Conservation (phyloP, 495 filamentous ascomycete species). For the Aspergillus panamensis region DNA sequence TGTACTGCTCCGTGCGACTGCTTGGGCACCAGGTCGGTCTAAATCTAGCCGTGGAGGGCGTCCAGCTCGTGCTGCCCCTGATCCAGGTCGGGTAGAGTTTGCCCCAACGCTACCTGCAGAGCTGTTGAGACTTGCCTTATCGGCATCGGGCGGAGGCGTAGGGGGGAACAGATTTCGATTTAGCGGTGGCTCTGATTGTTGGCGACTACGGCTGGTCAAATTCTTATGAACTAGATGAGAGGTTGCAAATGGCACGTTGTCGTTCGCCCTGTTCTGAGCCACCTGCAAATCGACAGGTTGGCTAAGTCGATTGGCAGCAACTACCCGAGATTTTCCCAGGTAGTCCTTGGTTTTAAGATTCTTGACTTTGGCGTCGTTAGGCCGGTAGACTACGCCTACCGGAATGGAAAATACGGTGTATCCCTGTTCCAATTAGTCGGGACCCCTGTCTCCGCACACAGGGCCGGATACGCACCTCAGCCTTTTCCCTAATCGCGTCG, state of each 20-base stretch:
- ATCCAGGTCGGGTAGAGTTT: slow-evolving; percentile 27
- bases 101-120: slow-evolving; percentile 22
- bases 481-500: slow-evolving; percentile 88
- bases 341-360: slow-evolving; percentile 98
- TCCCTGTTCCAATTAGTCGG: slow-evolving; percentile 48
- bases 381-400: slow-evolving; percentile 89
- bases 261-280: not conserved
- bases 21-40: slow-evolving; percentile 31
- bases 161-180: slow-evolving; percentile 89
- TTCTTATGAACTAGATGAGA: slow-evolving; percentile 86
- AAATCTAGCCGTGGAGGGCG: slow-evolving; percentile 43
- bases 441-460: not conserved
- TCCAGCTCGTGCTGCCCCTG: slow-evolving; percentile 28
- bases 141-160: slow-evolving; percentile 88
- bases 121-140: slow-evolving; percentile 38
- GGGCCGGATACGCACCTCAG: slow-evolving; percentile 62
- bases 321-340: slow-evolving; percentile 85
- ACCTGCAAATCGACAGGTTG: slow-evolving; percentile 6
- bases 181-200: slow-evolving; percentile 82
- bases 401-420: slow-evolving; percentile 99
- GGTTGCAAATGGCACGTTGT: slow-evolving; percentile 72
- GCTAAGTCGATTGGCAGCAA: slow-evolving; percentile 79
- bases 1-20: slow-evolving; percentile 26
- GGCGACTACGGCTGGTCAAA: slow-evolving; percentile 66
- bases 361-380: slow-evolving; percentile 96